Conservation (phyloP, 2,329 filamentous ascomycete genomes). For the Dothideomycetidae sp. region DNA sequence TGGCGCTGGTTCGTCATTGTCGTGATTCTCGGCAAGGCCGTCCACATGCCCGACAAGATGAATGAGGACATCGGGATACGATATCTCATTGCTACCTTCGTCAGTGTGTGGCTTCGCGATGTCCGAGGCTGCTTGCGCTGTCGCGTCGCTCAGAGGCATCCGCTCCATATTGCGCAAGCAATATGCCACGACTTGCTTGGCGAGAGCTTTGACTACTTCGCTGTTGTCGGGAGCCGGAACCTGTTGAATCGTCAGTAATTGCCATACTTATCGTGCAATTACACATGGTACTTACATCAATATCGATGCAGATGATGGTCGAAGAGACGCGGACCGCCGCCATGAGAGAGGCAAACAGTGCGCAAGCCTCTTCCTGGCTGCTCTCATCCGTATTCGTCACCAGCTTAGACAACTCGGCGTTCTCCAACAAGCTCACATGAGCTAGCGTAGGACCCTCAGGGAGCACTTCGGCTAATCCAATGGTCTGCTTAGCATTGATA, state of each 20-base stretch:
- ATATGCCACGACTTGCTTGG: conserved; percentile 89
- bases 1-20: conserved; percentile 55
- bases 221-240: conserved; percentile 65
- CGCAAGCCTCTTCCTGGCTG: conserved; percentile 82
- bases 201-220: conserved; percentile 81
- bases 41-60: conserved; percentile 67
- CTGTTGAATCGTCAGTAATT: conserved; percentile 15
- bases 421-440: conserved; percentile 77
- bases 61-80: conserved; percentile 69
- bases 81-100: conserved; percentile 41
- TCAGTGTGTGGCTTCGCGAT: conserved; percentile 29
- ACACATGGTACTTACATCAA: conserved; percentile 49
- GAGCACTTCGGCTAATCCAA: conserved; percentile 77
- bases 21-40: conserved; percentile 35
- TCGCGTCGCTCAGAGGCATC: conserved; percentile 52
- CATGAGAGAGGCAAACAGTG: conserved; percentile 81
- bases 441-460: conserved; percentile 70
- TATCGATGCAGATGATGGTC: conserved; percentile 76
- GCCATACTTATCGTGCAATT: too few relatives aligned
- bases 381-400: conserved; percentile 64
- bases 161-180: conserved; percentile 83
- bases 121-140: conserved; percentile 31
- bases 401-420: conserved; percentile 55
- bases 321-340: conserved; percentile 73
- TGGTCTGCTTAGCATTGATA: conserved; percentile 74